Evolutionary conservation across 1,284 basidiomycete genomes (phyloP).

Genomic region (Sporisorium iseilematis-ciliati): DNA sequence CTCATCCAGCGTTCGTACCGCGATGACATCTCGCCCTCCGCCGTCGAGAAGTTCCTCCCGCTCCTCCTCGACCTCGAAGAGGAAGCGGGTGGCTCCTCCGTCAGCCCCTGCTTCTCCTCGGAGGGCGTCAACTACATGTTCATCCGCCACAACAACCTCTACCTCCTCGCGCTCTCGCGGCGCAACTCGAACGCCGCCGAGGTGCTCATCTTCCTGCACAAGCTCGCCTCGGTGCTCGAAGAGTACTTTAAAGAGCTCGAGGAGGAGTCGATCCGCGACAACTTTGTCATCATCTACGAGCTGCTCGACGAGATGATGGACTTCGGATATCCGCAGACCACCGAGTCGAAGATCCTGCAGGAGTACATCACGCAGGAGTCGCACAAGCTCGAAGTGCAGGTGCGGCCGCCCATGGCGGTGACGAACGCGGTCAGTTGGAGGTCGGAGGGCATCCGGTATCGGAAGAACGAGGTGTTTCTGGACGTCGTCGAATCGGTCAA

Average conservation of each 20-base stretch:
- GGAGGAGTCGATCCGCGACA: conserved; percentile 98
- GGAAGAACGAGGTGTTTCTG: conserved; percentile 99
- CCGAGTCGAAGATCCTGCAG: conserved; percentile 98
- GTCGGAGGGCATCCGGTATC: conserved; percentile 95
- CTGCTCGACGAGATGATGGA: conserved; percentile 99
- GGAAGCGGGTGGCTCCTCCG: conserved; percentile 81
- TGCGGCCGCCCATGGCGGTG: conserved; percentile 93
- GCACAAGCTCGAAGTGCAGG: conserved; percentile 97
- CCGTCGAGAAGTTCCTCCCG: conserved; percentile 93
- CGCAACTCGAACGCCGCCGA: conserved; percentile 96
- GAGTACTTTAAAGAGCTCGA: conserved; percentile 99
- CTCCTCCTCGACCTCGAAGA: conserved; percentile 96
- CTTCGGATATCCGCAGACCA: conserved; percentile 98
- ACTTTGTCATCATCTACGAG: conserved; percentile 94
- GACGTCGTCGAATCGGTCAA: conserved; percentile 99
- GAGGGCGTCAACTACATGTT: conserved; percentile 91
- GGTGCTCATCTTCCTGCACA: conserved; percentile 95
- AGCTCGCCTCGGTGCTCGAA: conserved; percentile 81
- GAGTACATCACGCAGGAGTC: conserved; percentile 99
- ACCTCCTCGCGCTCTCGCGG: conserved; percentile 93
- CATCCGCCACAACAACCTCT: conserved; percentile 96
- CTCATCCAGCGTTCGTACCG: conserved; percentile 97
- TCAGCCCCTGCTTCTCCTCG: conserved; percentile 88
- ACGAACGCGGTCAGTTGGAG: conserved; percentile 99
- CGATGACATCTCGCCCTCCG: conserved; percentile 90